Percentiles rank a stretch among this genome's conserved stretches.
phyloP scores from a whole-genome alignment of 176 grass and related monocot species.

The Eragrostis curvula region DNA sequence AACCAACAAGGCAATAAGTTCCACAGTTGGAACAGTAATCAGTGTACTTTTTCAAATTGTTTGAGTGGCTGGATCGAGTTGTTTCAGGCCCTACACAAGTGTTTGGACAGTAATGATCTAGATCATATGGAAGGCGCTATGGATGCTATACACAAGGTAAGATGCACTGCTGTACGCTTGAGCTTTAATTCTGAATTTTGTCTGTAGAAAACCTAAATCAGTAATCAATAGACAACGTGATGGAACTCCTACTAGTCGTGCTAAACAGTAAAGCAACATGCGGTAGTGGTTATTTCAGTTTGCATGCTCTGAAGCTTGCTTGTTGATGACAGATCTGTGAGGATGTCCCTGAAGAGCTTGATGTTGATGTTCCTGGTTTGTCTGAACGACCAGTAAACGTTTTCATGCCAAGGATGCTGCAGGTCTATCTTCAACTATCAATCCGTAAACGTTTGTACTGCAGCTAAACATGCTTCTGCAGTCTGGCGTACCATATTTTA shows the following conservation, averaged over 20 bases:
- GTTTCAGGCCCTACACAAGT: conserved; percentile 80
- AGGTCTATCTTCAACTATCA: conserved; percentile 51
- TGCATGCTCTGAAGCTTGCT: conserved; percentile 29
- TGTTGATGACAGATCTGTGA: conserved; percentile 79
- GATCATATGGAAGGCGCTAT: conserved; percentile 99
- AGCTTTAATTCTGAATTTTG: background rate
- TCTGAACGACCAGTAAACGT: conserved; percentile 88
- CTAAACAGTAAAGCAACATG: conserved; percentile 17
- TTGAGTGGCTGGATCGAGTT: conserved; percentile 78
- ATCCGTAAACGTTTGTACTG: conserved; percentile 7
- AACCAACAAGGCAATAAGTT: conserved; percentile 74
- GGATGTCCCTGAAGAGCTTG: conserved; percentile 95
- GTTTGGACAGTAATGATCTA: conserved; percentile 83
- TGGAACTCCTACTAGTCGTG: background rate
- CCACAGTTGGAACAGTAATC: conserved; percentile 90
- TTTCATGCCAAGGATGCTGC: conserved; percentile 90
- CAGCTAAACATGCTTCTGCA: background rate
- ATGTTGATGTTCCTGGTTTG: conserved; percentile 90
- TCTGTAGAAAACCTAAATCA: background rate
- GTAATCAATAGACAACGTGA: background rate
- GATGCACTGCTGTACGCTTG: background rate
- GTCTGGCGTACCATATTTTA: background rate
- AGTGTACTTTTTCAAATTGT: conserved; percentile 92
- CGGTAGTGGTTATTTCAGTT: background rate
- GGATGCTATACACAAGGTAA: conserved; percentile 98